These are phyloP conservation scores for Fomitopsis betulina DNA, from an alignment of 1,284 basidiomycete species.

Conservation along the genomic window DNA sequence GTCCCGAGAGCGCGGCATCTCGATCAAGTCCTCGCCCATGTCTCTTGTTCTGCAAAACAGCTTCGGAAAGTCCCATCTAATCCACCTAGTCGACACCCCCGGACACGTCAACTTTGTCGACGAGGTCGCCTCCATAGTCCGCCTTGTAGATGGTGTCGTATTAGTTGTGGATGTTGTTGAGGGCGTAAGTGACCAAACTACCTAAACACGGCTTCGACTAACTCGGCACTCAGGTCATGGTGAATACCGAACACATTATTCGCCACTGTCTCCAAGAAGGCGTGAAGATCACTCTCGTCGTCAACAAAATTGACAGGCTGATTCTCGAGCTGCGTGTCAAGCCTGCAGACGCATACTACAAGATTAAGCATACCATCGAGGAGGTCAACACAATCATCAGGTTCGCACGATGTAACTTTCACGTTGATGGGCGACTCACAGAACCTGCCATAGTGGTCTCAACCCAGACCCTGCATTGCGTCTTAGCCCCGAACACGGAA, in stretches of 20 bases:
- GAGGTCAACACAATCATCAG: constrained; percentile 96
- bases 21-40: constrained; percentile 96
- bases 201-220: background rate
- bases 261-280: constrained; percentile 86
- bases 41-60: constrained; percentile 89
- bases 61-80: constrained; percentile 86
- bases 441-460: constrained; percentile 56
- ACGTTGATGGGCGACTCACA: background rate
- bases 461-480: constrained; percentile 85
- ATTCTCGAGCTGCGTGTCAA: constrained; percentile 96
- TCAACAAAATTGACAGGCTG: constrained; percentile 98
- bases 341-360: constrained; percentile 96
- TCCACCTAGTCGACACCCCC: constrained; percentile 96
- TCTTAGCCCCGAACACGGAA: constrained; percentile 91
- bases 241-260: constrained; percentile 83
- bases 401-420: constrained; percentile 31
- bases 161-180: constrained; percentile 96
- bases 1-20: constrained; percentile 86
- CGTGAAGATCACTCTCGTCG: constrained; percentile 88
- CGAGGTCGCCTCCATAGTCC: constrained; percentile 86
- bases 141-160: constrained; percentile 91
- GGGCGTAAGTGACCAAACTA: constrained; percentile 50
- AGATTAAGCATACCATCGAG: constrained; percentile 98
- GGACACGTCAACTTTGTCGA: constrained; percentile 98
- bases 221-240: constrained; percentile 63